These are phyloP conservation scores for Daldinia bambusicola DNA, from an alignment of 495 filamentous ascomycete genomes.

Conservation along the genomic window DNA sequence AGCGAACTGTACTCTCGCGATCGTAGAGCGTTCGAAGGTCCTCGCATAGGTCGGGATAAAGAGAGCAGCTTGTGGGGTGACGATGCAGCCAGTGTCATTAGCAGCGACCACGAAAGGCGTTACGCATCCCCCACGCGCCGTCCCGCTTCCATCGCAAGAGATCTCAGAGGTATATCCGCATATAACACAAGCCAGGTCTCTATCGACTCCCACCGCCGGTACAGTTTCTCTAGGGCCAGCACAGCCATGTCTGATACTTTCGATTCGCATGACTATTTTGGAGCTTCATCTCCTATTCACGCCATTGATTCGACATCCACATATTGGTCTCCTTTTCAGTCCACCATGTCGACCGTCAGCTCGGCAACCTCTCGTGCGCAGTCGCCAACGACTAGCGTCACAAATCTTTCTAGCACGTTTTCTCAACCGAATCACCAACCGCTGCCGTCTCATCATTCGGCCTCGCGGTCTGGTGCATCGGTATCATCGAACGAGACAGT, in stretches of 20 bases:
- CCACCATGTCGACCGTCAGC: constrained; percentile 68
- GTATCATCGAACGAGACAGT: constrained; percentile 70
- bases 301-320: constrained; percentile 82
- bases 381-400: constrained; percentile 65
- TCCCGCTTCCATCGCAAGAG: constrained; percentile 53
- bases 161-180: constrained; percentile 63
- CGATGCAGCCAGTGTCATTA: constrained; percentile 65
- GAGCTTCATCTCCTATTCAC: constrained; percentile 71
- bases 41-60: constrained; percentile 54
- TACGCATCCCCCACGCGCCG: constrained; percentile 51
- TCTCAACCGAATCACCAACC: constrained; percentile 53
- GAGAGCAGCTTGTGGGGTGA: constrained; percentile 60
- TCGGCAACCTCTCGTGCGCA: constrained; percentile 65
- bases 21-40: constrained; percentile 77
- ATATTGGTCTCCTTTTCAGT: constrained; percentile 87
- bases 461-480: constrained; percentile 61
- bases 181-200: constrained; percentile 72
- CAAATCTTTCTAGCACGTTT: constrained; percentile 60
- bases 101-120: constrained; percentile 61
- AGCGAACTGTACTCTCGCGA: constrained; percentile 88
- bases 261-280: constrained; percentile 77
- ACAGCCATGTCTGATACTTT: constrained; percentile 69
- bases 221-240: constrained; percentile 64
- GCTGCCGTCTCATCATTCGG: constrained; percentile 53
- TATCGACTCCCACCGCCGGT: constrained; percentile 70